Percentiles rank a stretch among this genome's conserved stretches.
phyloP scores from a whole-genome alignment of 345 rosid genomes.

The Schrenkiella parvula region DNA sequence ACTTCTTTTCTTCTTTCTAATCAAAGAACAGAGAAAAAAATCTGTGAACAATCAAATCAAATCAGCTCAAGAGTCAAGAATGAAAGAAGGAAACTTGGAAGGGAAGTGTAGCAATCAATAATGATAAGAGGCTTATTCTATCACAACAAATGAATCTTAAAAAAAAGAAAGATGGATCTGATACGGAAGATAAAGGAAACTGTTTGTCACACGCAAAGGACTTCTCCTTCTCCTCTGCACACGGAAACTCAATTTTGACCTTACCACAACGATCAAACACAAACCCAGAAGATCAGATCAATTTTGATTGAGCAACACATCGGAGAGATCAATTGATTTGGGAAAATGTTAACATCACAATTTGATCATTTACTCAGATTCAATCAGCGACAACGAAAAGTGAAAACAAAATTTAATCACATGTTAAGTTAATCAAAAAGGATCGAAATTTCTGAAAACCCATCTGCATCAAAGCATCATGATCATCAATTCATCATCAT shows the following conservation, averaged over 20 bases:
- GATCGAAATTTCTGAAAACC: slow-evolving; percentile 39
- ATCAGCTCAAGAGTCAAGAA: not conserved
- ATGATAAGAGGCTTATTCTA: slow-evolving; percentile 24
- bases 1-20: not conserved
- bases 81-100: slow-evolving; percentile 24
- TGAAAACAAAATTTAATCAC: slow-evolving; percentile 30
- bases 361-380: slow-evolving; percentile 39
- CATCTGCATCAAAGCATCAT: slow-evolving; percentile 52
- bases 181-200: slow-evolving; percentile 24
- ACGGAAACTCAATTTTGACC: slow-evolving; percentile 33
- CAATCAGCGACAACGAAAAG: not conserved
- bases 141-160: not conserved
- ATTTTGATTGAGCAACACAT: slow-evolving; percentile 7
- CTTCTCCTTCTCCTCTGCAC: slow-evolving; percentile 30
- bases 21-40: slow-evolving; percentile 18
- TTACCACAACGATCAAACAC: not conserved
- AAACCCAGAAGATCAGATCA: slow-evolving; percentile 20
- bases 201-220: slow-evolving; percentile 34
- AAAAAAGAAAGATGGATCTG: slow-evolving; percentile 23
- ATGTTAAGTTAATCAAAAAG: slow-evolving; percentile 30
- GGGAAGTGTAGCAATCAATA: slow-evolving; percentile 17
- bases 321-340: not conserved
- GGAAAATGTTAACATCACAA: not conserved
- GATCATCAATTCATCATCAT: slow-evolving; percentile 27
- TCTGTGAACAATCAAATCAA: slow-evolving; percentile 14